phyloP scores from a whole-genome alignment of 2,329 filamentous ascomycete genomes.

The Boeremia exigua region DNA sequence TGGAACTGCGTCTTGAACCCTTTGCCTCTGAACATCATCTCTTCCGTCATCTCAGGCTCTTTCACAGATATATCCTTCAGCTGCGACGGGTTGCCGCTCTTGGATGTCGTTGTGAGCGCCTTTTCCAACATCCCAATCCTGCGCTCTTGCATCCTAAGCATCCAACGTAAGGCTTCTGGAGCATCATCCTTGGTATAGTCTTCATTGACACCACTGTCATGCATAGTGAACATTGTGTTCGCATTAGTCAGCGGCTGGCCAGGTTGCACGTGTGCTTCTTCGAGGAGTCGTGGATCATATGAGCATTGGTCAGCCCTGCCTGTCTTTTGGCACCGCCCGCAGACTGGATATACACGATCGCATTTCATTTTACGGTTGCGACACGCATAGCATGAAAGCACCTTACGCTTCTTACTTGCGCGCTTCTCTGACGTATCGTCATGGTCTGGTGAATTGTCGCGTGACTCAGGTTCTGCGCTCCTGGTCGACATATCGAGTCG shows the following conservation, averaged over 20 bases:
- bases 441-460: slow-evolving; percentile 39
- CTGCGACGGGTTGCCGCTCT: slow-evolving; percentile 21
- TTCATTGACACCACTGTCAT: slow-evolving; percentile 9
- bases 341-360: slow-evolving; percentile 54
- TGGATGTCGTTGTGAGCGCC: slow-evolving; percentile 34
- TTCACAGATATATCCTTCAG: slow-evolving; percentile 19
- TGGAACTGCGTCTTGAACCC: slow-evolving; percentile 55
- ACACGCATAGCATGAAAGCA: slow-evolving; percentile 56
- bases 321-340: slow-evolving; percentile 52
- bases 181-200: slow-evolving; percentile 8
- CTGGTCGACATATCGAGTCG: slow-evolving; percentile 34
- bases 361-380: slow-evolving; percentile 56
- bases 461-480: slow-evolving; percentile 36
- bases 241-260: slow-evolving; percentile 7
- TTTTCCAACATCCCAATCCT: slow-evolving; percentile 41
- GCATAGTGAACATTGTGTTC: slow-evolving; percentile 3
- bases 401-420: slow-evolving; percentile 51
- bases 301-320: slow-evolving; percentile 52
- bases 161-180: slow-evolving; percentile 34
- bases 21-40: slow-evolving; percentile 52
- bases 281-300: slow-evolving; percentile 48
- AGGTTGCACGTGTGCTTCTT: slow-evolving; percentile 26
- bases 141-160: slow-evolving; percentile 38
- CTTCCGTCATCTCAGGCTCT: slow-evolving; percentile 38
- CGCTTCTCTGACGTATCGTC: slow-evolving; percentile 48